Percentiles rank a stretch among this genome's conserved stretches.
Evolutionary conservation across 768 basidiomycete genomes (phyloP).

Genomic region (Peribolospora baueri): DNA sequence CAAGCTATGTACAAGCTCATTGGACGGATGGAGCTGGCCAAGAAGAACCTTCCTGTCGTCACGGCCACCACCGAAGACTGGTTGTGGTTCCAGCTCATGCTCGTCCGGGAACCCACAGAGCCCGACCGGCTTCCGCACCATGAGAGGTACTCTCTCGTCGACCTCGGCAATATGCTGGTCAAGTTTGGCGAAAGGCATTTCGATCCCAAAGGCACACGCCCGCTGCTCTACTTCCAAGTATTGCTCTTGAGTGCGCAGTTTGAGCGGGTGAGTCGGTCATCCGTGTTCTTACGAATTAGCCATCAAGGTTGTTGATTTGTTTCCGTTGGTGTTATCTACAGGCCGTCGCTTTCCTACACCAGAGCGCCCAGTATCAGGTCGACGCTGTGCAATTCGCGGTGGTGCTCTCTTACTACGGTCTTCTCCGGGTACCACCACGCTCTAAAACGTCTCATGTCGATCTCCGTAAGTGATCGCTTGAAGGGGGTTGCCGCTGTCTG

Average conservation of each 20-base stretch:
- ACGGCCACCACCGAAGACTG: constrained; percentile 90
- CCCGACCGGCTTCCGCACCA: constrained; percentile 13
- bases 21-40: constrained; percentile 63
- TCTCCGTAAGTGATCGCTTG: constrained; percentile 35
- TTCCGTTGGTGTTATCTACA: constrained; percentile 15
- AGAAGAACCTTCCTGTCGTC: constrained; percentile 55
- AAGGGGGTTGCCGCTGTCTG: background rate
- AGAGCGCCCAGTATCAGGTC: constrained; percentile 60
- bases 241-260: constrained; percentile 82
- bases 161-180: constrained; percentile 17
- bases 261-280: constrained; percentile 45
- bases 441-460: constrained; percentile 63
- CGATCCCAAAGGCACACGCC: constrained; percentile 33
- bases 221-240: constrained; percentile 29
- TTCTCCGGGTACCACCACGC: constrained; percentile 56
- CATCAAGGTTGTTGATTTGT: background rate
- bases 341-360: constrained; percentile 78
- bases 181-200: constrained; percentile 23
- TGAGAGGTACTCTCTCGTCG: constrained; percentile 30
- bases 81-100: constrained; percentile 87
- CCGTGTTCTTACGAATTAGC: background rate
- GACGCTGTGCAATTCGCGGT: constrained; percentile 89
- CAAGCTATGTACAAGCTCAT: constrained; percentile 86
- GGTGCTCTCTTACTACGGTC: constrained; percentile 73
- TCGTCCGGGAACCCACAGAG: constrained; percentile 53